phyloP scores from a whole-genome alignment of 371 early-diverging fungal species.

The Rhizoclosmatium hyalinum region DNA sequence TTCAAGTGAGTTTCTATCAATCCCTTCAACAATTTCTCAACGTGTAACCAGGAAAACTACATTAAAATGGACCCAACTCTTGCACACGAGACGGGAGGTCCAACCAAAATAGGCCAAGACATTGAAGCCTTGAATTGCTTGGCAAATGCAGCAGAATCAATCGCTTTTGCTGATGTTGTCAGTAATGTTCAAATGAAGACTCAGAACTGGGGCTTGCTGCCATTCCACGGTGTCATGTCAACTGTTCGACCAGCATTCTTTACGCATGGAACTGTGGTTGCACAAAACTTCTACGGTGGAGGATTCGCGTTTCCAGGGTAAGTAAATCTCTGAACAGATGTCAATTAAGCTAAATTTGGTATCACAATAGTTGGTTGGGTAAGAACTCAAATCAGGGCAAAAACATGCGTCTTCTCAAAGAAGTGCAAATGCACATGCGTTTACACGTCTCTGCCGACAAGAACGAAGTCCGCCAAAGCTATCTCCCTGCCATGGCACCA shows the following conservation, averaged over 20 bases:
- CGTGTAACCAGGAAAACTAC: constrained; percentile 61
- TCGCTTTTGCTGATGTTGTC: constrained; percentile 87
- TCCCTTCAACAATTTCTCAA: too few relatives aligned
- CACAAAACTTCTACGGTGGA: constrained; percentile 7
- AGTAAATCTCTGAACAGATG: not conserved
- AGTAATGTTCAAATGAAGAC: constrained; percentile 81
- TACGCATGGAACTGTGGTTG: constrained; percentile 56
- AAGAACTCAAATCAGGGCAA: constrained; percentile 88
- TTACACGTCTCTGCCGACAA: constrained; percentile 81
- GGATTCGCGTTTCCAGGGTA: constrained; percentile 42
- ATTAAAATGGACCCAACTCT: constrained; percentile 44
- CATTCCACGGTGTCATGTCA: constrained; percentile 88
- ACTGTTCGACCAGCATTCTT: constrained; percentile 87
- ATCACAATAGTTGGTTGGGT: constrained; percentile 82
- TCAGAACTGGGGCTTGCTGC: constrained; percentile 93
- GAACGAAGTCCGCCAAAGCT: constrained; percentile 82
- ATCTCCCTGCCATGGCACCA: constrained; percentile 77
- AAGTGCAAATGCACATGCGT: constrained; percentile 85
- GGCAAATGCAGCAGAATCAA: constrained; percentile 89
- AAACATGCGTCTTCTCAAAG: constrained; percentile 73
- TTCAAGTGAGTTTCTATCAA: constrained; percentile 67
- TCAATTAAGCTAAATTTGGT: too few relatives aligned
- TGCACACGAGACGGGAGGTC: constrained; percentile 35
- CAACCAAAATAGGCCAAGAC: constrained; percentile 54
- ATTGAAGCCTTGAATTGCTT: constrained; percentile 51